Percentiles rank a stretch among this genome's conserved stretches.
Conservation (phyloP, 345 rosid species). For the Populus deltoides region DNA sequence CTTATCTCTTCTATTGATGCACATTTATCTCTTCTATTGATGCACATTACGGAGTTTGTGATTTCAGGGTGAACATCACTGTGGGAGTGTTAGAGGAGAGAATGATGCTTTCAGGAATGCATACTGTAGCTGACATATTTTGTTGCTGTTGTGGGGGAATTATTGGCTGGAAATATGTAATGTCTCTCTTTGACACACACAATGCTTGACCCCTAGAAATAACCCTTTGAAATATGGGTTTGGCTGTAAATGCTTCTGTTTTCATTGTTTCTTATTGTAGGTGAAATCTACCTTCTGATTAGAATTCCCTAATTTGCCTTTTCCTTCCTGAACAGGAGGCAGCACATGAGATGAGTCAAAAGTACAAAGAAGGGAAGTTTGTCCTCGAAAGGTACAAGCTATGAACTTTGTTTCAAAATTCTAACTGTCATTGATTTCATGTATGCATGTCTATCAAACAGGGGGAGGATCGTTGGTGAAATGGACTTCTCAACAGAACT, state of each 20-base stretch:
- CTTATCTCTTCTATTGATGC: not conserved
- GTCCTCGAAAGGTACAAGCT: conserved; percentile 70
- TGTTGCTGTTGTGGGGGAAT: conserved; percentile 89
- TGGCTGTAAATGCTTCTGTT: too few species aligned
- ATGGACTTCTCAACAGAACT: conserved; percentile 61
- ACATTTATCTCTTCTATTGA: not conserved
- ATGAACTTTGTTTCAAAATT: not conserved
- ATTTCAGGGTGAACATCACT: conserved; percentile 65
- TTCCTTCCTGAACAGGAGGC: conserved; percentile 44
- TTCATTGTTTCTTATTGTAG: too few species aligned
- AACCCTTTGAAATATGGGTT: not conserved
- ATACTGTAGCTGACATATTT: conserved; percentile 77
- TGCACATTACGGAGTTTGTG: conserved; percentile 11
- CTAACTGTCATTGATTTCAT: not conserved
- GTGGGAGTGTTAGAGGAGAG: conserved; percentile 70
- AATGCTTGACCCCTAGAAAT: not conserved
- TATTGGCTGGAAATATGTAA: conserved; percentile 95
- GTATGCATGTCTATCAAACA: conserved; percentile 19
- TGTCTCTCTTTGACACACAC: not conserved
- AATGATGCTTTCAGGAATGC: conserved; percentile 75
- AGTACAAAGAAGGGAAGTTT: conserved; percentile 79
- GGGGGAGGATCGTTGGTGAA: conserved; percentile 76
- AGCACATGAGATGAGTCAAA: conserved; percentile 68
- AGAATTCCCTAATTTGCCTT: not conserved
- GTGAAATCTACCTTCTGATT: too few species aligned